phyloP scores from a whole-genome alignment of 2,329 filamentous ascomycete species.

The Exophiala sp. region DNA sequence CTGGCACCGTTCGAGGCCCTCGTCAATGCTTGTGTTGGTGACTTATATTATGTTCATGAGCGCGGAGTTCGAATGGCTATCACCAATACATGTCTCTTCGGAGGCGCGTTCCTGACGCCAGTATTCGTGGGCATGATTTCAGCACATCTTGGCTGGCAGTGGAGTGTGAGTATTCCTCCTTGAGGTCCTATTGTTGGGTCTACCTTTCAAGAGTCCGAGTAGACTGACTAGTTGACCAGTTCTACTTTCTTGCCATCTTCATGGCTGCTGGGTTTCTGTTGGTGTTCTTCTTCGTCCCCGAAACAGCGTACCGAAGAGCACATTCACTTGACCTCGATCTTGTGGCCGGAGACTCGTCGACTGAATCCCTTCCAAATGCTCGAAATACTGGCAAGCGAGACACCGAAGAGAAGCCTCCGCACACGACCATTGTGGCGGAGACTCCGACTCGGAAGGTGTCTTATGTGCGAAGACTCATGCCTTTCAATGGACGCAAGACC shows the following conservation, averaged over 20 bases:
- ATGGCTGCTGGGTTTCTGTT: constrained; percentile 65
- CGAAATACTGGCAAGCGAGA: not conserved
- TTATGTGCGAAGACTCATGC: constrained; percentile 58
- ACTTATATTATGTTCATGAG: constrained; percentile 85
- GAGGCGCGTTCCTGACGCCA: constrained; percentile 72
- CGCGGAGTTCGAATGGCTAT: constrained; percentile 79
- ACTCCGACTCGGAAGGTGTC: constrained; percentile 46
- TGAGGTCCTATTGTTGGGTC: not conserved
- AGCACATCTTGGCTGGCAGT: constrained; percentile 25
- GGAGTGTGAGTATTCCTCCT: constrained; percentile 37
- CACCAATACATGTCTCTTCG: constrained; percentile 66
- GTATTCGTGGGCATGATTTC: constrained; percentile 64
- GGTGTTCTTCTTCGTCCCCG: constrained; percentile 75
- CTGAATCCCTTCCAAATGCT: constrained; percentile 5
- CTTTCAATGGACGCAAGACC: constrained; percentile 80
- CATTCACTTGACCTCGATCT: constrained; percentile 61
- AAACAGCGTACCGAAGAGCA: constrained; percentile 73
- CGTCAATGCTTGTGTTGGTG: constrained; percentile 83
- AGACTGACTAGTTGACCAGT: constrained; percentile 69
- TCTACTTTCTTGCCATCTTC: constrained; percentile 86
- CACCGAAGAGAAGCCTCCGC: constrained; percentile 16
- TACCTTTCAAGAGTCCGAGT: constrained; percentile 30
- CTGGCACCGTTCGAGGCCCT: constrained; percentile 86
- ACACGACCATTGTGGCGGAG: constrained; percentile 8
- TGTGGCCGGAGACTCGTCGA: constrained; percentile 19